These are phyloP conservation scores for Alternaria gaisen DNA, from an alignment of 2,329 filamentous ascomycete species.

Conservation along the genomic window DNA sequence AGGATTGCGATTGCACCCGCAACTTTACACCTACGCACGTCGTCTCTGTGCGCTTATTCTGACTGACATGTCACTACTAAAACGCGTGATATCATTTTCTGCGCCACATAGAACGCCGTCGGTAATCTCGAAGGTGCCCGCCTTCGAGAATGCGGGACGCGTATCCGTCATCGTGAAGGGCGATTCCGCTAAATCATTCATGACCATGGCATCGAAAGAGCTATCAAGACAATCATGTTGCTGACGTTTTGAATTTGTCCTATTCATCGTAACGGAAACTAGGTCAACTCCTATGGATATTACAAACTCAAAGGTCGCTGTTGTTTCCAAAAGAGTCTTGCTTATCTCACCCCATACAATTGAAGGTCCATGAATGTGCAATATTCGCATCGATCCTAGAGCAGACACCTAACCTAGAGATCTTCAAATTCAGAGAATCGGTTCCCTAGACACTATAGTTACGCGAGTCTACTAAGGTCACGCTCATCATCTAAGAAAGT, in stretches of 20 bases:
- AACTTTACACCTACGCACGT: not conserved
- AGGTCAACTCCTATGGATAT: not conserved
- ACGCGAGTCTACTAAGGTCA: too few relatives aligned
- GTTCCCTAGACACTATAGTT: too few relatives aligned
- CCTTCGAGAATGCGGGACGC: not conserved
- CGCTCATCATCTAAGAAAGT: too few relatives aligned
- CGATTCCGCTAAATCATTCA: not conserved
- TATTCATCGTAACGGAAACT: not conserved
- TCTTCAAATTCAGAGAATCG: not conserved
- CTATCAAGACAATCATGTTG: not conserved
- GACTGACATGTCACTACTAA: not conserved
- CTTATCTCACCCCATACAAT: not conserved
- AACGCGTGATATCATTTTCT: not conserved
- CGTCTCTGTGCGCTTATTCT: not conserved
- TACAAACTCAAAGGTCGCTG: not conserved
- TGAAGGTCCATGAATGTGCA: not conserved
- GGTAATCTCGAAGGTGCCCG: not conserved
- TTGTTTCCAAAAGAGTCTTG: not conserved
- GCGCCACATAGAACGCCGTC: not conserved
- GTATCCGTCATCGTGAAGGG: not conserved
- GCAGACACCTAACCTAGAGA: not conserved
- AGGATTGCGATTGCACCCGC: not conserved
- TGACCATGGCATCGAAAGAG: not conserved
- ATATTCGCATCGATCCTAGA: not conserved
- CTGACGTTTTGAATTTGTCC: not conserved